A percentile compares a stretch with the other conserved stretches of the same genome.
Conservation (phyloP, 768 basidiomycete species). For the Chalciporus pseudorubinellus region DNA sequence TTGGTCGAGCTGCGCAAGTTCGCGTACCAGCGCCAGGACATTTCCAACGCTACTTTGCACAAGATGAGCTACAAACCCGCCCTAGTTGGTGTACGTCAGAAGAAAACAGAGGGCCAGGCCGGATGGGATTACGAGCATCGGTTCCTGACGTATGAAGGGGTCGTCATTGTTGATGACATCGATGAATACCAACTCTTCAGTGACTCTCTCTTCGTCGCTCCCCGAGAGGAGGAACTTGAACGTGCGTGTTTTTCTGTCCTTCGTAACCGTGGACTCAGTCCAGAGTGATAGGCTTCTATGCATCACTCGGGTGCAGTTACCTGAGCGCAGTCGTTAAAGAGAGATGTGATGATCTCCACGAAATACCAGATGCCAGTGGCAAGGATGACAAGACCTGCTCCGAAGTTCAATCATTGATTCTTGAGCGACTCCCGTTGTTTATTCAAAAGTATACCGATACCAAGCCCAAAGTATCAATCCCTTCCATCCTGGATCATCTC, state of each 20-base stretch:
- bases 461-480: constrained; percentile 51
- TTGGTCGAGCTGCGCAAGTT: constrained; percentile 79
- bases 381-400: constrained; percentile 43
- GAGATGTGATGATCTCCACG: constrained; percentile 57
- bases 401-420: constrained; percentile 56
- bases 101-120: constrained; percentile 50
- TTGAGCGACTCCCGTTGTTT: constrained; percentile 84
- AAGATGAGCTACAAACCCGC: constrained; percentile 67
- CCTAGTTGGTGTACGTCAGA: constrained; percentile 66
- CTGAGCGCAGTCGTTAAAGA: constrained; percentile 79
- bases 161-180: constrained; percentile 80
- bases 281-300: constrained; percentile 60
- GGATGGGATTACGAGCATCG: constrained; percentile 68
- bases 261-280: neutral
- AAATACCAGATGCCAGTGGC: constrained; percentile 45
- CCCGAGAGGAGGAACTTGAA: constrained; percentile 87
- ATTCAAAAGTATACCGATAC: constrained; percentile 78
- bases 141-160: constrained; percentile 57
- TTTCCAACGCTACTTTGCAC: constrained; percentile 45
- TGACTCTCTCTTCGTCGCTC: constrained; percentile 64
- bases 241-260: constrained; percentile 34
- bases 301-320: constrained; percentile 65
- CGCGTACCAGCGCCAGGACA: constrained; percentile 57
- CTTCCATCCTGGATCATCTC: constrained; percentile 55
- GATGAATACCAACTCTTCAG: constrained; percentile 73